These are phyloP conservation scores for Penicillium sp. DNA, from an alignment of 2,329 filamentous ascomycete genomes.

Conservation along the genomic window DNA sequence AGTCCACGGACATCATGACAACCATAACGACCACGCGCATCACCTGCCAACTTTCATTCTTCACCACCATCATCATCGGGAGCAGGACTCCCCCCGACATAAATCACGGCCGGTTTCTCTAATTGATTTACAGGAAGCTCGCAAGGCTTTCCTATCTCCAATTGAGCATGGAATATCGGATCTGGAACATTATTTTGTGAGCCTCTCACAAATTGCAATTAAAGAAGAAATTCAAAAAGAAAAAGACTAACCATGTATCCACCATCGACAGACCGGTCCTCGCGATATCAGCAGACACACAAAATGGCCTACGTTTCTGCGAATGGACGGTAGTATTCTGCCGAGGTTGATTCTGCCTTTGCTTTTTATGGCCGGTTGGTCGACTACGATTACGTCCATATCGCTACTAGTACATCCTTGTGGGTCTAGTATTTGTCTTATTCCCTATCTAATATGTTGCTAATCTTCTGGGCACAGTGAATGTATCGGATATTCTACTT, in stretches of 20 bases:
- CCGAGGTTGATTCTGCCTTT: constrained; percentile 72
- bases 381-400: constrained; percentile 61
- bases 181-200: constrained; percentile 60
- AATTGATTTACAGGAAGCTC: constrained; percentile 25
- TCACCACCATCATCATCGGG: constrained; percentile 13
- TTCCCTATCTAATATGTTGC: background rate
- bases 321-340: constrained; percentile 70
- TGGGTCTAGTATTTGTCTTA: constrained; percentile 18
- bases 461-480: constrained; percentile 32
- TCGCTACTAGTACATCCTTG: constrained; percentile 42
- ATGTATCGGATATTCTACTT: constrained; percentile 64
- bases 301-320: constrained; percentile 71
- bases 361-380: constrained; percentile 59
- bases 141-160: constrained; percentile 2
- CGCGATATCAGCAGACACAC: constrained; percentile 69
- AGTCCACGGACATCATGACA: constrained; percentile 17
- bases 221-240: background rate
- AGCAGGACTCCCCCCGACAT: constrained; percentile 21
- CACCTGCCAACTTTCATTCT: constrained; percentile 10
- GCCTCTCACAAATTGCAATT: constrained; percentile 16
- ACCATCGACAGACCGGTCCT: constrained; percentile 40
- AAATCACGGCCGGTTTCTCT: constrained; percentile 32
- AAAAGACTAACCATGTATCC: constrained; percentile 17
- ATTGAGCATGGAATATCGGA: constrained; percentile 32
- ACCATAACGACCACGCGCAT: constrained; percentile 16